Percentiles rank a stretch among this genome's conserved stretches.
Evolutionary conservation across 176 grass and related monocot genomes (phyloP).

Genomic region (Avena sativa): DNA sequence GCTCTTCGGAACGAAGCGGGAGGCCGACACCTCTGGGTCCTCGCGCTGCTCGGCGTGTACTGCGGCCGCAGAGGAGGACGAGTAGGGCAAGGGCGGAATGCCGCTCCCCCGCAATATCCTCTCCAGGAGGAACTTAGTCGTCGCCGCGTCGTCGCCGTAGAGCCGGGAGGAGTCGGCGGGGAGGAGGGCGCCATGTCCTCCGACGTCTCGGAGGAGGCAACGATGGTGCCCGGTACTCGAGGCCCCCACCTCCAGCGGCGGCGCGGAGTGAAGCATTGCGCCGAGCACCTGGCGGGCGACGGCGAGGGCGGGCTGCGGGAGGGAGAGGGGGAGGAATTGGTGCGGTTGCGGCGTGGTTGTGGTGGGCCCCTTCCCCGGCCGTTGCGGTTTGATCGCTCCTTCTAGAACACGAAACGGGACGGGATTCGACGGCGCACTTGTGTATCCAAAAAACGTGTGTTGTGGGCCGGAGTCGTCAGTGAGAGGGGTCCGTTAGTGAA

Average conservation of each 20-base stretch:
- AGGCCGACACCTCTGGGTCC: not conserved
- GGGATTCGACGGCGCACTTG: too few species aligned
- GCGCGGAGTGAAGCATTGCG: slow-evolving; percentile 1
- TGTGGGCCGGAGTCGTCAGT: too few species aligned
- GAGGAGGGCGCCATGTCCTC: not conserved
- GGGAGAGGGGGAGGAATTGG: not conserved
- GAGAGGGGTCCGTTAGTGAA: too few species aligned
- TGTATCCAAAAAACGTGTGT: too few species aligned
- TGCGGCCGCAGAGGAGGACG: not conserved
- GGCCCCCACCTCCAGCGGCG: not conserved
- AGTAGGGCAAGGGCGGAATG: not conserved
- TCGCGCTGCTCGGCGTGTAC: not conserved
- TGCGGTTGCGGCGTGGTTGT: not conserved
- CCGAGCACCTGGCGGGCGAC: slow-evolving; percentile 1
- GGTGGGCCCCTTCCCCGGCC: not conserved
- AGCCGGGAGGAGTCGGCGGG: not conserved
- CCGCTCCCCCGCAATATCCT: not conserved
- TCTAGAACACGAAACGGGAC: not conserved
- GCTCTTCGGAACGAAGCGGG: too few species aligned
- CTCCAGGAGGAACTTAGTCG: not conserved
- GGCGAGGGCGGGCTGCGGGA: not conserved
- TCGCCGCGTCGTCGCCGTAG: not conserved
- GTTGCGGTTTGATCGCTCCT: not conserved
- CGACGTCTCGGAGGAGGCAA: slow-evolving; percentile 13
- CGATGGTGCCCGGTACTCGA: not conserved